Percentiles rank a stretch among this genome's conserved stretches.
phyloP scores from a whole-genome alignment of 2,329 filamentous ascomycete genomes.

The Eutypa lata region DNA sequence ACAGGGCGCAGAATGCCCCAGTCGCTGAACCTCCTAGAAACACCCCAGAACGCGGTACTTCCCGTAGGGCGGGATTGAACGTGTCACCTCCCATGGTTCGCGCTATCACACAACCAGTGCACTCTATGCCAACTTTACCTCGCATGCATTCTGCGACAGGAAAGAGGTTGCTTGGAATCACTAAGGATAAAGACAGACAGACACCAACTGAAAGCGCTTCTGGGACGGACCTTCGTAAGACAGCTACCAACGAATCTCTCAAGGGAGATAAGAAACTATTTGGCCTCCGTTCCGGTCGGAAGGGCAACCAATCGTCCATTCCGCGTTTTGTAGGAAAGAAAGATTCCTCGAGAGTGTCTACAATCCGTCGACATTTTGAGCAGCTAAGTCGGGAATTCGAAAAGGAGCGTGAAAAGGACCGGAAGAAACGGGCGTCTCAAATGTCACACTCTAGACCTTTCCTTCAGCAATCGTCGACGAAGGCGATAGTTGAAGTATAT shows the following conservation, averaged over 20 bases:
- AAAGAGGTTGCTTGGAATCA: slow-evolving; percentile 35
- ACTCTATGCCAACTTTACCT: slow-evolving; percentile 36
- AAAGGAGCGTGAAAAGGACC: slow-evolving; percentile 84
- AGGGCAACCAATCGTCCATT: slow-evolving; percentile 70
- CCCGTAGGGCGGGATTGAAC: slow-evolving; percentile 43
- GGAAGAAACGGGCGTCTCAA: slow-evolving; percentile 75
- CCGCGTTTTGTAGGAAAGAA: slow-evolving; percentile 79
- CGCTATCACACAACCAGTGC: slow-evolving; percentile 49
- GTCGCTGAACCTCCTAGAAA: slow-evolving; percentile 15
- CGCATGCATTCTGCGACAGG: slow-evolving; percentile 42
- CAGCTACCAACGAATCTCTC: slow-evolving; percentile 35
- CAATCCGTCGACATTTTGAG: slow-evolving; percentile 93
- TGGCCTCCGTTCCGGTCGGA: slow-evolving; percentile 62
- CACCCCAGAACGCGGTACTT: slow-evolving; percentile 32
- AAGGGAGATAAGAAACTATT: slow-evolving; percentile 70
- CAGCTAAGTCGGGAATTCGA: slow-evolving; percentile 95
- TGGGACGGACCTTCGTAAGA: slow-evolving; percentile 29
- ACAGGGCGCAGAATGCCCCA: slow-evolving; percentile 13
- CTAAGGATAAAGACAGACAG: slow-evolving; percentile 25
- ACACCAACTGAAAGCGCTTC: slow-evolving; percentile 19
- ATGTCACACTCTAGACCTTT: slow-evolving; percentile 75
- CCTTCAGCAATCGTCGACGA: slow-evolving; percentile 82
- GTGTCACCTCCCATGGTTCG: slow-evolving; percentile 53
- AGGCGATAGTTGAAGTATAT: slow-evolving; percentile 94
- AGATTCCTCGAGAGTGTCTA: slow-evolving; percentile 77